Evolutionary conservation across 768 basidiomycete genomes (phyloP).

Genomic region (Podaxis pistillaris): DNA sequence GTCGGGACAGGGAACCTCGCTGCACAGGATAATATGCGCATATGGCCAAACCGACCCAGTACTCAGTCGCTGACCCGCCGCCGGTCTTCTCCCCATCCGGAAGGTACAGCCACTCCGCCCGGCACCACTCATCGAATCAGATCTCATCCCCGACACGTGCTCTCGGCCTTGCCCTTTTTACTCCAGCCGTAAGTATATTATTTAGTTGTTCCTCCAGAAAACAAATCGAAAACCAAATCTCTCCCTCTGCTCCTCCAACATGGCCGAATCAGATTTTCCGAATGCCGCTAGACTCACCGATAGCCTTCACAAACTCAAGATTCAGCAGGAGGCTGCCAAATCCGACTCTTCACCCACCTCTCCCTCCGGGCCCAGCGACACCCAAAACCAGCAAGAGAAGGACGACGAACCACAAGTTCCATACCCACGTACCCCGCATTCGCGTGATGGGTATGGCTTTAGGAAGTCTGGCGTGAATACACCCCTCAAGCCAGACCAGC

Average conservation of each 20-base stretch:
- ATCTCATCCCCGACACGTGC: conserved; percentile 8
- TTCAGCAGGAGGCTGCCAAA: conserved; percentile 22
- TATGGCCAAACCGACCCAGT: conserved; percentile 45
- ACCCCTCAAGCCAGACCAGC: conserved; percentile 42
- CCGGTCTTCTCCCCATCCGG: conserved; percentile 7
- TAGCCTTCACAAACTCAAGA: conserved; percentile 46
- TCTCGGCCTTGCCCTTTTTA: neutral
- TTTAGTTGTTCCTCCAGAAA: neutral
- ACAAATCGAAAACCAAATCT: neutral
- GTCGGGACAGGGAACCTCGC: conserved; percentile 25
- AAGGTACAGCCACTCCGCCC: conserved; percentile 10
- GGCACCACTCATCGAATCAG: neutral
- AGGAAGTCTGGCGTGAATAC: conserved; percentile 71
- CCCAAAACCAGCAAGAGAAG: conserved; percentile 8
- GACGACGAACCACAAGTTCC: neutral
- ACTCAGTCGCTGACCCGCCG: conserved; percentile 18
- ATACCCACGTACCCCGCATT: conserved; percentile 31
- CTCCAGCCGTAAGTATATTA: neutral
- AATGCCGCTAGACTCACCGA: conserved; percentile 36
- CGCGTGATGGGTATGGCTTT: conserved; percentile 82
- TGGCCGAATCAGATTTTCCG: conserved; percentile 3
- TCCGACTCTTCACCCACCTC: conserved; percentile 8
- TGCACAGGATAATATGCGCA: conserved; percentile 39
- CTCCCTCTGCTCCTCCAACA: neutral
- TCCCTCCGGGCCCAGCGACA: conserved; percentile 7